Conservation (phyloP, 78 protist species). For the slime mould (Dictyostelium discoideum) region dicty_2.7 NC_007089.4:5243001-5243500, state of each 20-base stretch:
- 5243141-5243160: conserved; percentile 24
- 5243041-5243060: conserved; percentile 84
- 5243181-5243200: background rate
- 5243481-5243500: too few species aligned
- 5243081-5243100: conserved; percentile 75
- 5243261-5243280: background rate
- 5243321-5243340: background rate
- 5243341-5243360: background rate
- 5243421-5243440: too few species aligned
- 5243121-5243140: conserved; percentile 50
- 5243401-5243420: too few species aligned
- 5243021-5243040: conserved; percentile 86
- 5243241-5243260: background rate
- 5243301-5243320: conserved; percentile 11
- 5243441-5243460: too few species aligned
- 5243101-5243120: conserved; percentile 68
- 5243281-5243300: background rate
- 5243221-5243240: background rate
- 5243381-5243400: too few species aligned
- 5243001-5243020: conserved; percentile 82
- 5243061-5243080: conserved; percentile 81
- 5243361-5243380: too few species aligned
- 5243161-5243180: background rate
- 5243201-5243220: background rate
- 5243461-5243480: too few species aligned